A percentile compares a stretch with the other conserved stretches of the same genome.
These are phyloP conservation scores for Candida glaebosa DNA, from an alignment of 805 yeast genomes.

Conservation along the genomic window DNA sequence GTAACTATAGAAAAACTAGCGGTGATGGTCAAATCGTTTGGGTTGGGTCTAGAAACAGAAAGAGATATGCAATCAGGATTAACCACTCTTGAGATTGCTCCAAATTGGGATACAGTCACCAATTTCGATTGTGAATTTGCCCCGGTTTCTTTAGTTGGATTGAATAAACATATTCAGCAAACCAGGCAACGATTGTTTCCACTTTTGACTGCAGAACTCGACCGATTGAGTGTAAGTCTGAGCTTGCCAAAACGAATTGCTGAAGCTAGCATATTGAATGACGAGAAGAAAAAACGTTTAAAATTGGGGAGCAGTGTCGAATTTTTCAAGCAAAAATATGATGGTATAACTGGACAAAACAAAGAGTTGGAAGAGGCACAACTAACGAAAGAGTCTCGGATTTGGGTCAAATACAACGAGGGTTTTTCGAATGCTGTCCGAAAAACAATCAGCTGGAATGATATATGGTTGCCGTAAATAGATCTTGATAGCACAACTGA, in stretches of 20 bases:
- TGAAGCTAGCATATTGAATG: conserved; percentile 4
- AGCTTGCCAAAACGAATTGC: conserved; percentile 12
- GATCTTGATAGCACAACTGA: no score
- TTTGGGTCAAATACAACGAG: conserved; percentile 89
- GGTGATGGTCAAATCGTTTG: conserved; percentile 34
- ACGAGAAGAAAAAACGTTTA: conserved; percentile 16
- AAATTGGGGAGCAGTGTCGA: conserved; percentile 32
- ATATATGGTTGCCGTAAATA: conserved; percentile 44
- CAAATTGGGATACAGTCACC: conserved; percentile 34
- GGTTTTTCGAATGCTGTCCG: conserved; percentile 92
- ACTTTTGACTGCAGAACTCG: conserved; percentile 31
- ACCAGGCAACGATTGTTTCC: conserved; percentile 36
- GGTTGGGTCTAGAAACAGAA: conserved; percentile 35
- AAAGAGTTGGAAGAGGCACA: conserved; percentile 1
- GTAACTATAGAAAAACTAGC: conserved; percentile 34
- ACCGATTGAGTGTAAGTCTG: conserved; percentile 13
- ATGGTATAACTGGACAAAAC: conserved; percentile 27
- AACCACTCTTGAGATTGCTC: conserved; percentile 25
- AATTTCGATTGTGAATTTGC: conserved; percentile 19
- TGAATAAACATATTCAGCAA: conserved; percentile 21
- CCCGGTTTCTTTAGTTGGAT: conserved; percentile 11
- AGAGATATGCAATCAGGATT: conserved; percentile 32
- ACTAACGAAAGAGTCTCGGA: conserved; percentile 33
- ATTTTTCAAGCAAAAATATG: conserved; percentile 37
- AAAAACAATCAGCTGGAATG: conserved; percentile 75